These are phyloP conservation scores for Cyclocybe cylindracea DNA, from an alignment of 768 basidiomycete species.

Conservation along the genomic window DNA sequence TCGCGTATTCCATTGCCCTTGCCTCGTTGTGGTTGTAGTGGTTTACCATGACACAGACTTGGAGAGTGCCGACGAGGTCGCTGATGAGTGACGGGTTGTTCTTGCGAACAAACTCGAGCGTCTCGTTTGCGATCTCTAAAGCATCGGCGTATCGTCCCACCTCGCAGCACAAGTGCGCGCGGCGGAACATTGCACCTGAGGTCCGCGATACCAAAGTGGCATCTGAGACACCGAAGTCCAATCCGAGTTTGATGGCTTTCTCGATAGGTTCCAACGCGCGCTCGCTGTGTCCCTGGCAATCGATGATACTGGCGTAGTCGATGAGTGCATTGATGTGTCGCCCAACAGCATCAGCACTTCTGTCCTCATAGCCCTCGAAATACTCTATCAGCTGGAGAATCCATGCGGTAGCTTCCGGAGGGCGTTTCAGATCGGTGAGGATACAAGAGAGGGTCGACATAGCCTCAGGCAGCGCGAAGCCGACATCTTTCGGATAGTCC, in stretches of 20 bases:
- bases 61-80: slow-evolving; percentile 10
- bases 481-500: too few species aligned
- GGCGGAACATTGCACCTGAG: slow-evolving; percentile 9
- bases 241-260: slow-evolving; percentile 7
- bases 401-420: slow-evolving; percentile 1
- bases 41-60: slow-evolving; percentile 2
- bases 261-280: slow-evolving; percentile 3
- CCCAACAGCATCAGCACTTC: not conserved
- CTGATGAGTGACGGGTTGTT: not conserved
- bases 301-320: not conserved
- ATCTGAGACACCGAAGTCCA: not conserved
- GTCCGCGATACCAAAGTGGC: not conserved
- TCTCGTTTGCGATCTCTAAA: slow-evolving; percentile 5
- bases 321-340: slow-evolving; percentile 12
- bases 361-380: not conserved
- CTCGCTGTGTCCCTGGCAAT: slow-evolving; percentile 6
- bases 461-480: too few species aligned
- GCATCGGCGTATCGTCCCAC: slow-evolving; percentile 9
- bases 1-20: slow-evolving; percentile 1
- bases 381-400: slow-evolving; percentile 1
- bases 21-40: not conserved
- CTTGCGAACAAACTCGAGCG: slow-evolving; percentile 2
- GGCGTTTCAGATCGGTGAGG: not conserved
- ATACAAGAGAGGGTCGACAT: too few species aligned
- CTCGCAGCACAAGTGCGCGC: slow-evolving; percentile 5